Evolutionary conservation across 371 early-diverging fungal genomes (phyloP).

Genomic region (Cokeromyces recurvatus): DNA sequence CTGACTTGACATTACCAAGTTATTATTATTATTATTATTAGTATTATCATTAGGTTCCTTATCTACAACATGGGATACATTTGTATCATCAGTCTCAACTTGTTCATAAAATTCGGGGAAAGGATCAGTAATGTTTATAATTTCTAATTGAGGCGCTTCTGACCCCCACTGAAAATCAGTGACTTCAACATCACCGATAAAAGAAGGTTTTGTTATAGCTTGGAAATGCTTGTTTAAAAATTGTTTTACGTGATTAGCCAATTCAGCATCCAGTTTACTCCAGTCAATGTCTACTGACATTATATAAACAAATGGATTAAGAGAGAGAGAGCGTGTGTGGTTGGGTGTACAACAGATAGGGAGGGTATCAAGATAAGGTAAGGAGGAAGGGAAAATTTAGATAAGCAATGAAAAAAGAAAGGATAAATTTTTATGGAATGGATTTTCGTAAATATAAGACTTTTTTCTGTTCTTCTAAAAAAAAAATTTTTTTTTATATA

Average conservation of each 20-base stretch:
- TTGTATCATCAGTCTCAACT: conserved; percentile 27
- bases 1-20: not conserved
- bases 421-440: too few species aligned
- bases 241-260: conserved; percentile 67
- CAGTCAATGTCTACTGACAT: conserved; percentile 91
- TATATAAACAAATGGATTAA: too few species aligned
- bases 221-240: conserved; percentile 81
- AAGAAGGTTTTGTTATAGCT: conserved; percentile 67
- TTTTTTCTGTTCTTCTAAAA: too few species aligned
- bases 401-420: too few species aligned
- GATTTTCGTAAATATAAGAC: too few species aligned
- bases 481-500: too few species aligned
- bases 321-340: not conserved
- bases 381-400: too few species aligned
- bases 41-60: not conserved
- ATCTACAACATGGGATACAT: not conserved
- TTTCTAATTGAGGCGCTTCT: conserved; percentile 76
- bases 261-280: conserved; percentile 74
- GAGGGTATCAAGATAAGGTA: too few species aligned
- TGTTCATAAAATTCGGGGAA: conserved; percentile 86
- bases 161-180: conserved; percentile 82
- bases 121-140: conserved; percentile 82
- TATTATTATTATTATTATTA: not conserved
- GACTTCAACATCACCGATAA: conserved; percentile 82
- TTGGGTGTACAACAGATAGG: not conserved